Percentiles rank a stretch among this genome's conserved stretches.
Evolutionary conservation across 78 protist genomes (phyloP).

Genomic region (Emiliania huxleyi): DNA sequence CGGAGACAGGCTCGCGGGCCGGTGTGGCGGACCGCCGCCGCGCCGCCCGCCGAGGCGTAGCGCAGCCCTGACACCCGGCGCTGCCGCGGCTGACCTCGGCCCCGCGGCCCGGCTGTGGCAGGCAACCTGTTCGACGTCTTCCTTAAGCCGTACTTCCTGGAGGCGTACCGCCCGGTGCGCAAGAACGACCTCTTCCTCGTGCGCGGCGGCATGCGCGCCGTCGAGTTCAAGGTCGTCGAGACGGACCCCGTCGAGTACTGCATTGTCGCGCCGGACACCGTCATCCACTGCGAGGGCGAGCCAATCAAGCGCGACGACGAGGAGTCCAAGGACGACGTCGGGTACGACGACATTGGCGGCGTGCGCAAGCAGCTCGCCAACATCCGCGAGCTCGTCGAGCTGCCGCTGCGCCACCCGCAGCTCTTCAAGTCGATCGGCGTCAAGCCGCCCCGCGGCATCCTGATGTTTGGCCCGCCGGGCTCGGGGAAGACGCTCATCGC

Average conservation of each 20-base stretch:
- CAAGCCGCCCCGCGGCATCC: constrained; percentile 95
- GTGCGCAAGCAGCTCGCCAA: constrained; percentile 96
- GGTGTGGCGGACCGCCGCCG: no score
- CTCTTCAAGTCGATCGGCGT: constrained; percentile 92
- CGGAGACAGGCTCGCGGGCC: no score
- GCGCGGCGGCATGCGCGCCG: constrained; percentile 99
- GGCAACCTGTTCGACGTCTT: constrained; percentile 98
- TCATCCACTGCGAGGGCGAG: constrained; percentile 99
- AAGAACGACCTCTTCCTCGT: constrained; percentile 87
- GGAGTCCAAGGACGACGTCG: constrained; percentile 76
- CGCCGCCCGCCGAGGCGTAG: no score
- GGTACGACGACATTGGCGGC: constrained; percentile 99
- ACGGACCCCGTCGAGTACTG: constrained; percentile 85
- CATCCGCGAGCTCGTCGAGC: constrained; percentile 95
- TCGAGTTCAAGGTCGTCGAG: constrained; percentile 99
- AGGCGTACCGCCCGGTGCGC: constrained; percentile 98
- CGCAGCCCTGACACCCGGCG: no score
- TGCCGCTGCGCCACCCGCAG: constrained; percentile 99
- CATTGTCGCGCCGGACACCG: constrained; percentile 49
- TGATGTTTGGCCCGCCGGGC: constrained; percentile 99
- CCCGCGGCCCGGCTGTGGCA: no score
- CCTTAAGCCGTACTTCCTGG: constrained; percentile 98
- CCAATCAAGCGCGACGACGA: constrained; percentile 99
- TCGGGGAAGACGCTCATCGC: constrained; percentile 99
- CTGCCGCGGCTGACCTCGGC: no score